Evolutionary conservation across 1,284 basidiomycete species (phyloP).

Genomic region (Pterulicium gracile): DNA sequence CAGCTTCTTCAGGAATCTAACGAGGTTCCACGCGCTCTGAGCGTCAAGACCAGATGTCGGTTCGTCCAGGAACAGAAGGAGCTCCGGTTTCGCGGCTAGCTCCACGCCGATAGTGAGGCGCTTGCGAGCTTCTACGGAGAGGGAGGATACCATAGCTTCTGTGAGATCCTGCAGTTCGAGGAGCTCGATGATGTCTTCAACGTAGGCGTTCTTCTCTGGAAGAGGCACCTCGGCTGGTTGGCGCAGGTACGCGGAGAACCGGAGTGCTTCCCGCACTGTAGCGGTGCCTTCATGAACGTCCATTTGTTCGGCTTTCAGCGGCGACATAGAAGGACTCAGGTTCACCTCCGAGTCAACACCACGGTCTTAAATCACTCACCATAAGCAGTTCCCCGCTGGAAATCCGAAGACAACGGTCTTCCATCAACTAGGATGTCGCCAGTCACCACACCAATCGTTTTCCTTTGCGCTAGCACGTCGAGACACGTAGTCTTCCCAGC

Average conservation of each 20-base stretch:
- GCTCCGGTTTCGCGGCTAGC: slow-evolving; percentile 71
- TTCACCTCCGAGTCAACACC: slow-evolving; percentile 18
- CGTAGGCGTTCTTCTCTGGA: slow-evolving; percentile 76
- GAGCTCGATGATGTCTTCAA: slow-evolving; percentile 68
- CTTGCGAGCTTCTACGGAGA: slow-evolving; percentile 75
- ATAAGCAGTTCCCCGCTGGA: slow-evolving; percentile 72
- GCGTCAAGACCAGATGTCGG: slow-evolving; percentile 67
- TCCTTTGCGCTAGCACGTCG: slow-evolving; percentile 82
- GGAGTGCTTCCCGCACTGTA: slow-evolving; percentile 82
- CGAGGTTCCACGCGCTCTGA: slow-evolving; percentile 76
- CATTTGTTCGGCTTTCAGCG: slow-evolving; percentile 84
- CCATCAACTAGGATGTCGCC: slow-evolving; percentile 82
- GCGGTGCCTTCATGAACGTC: slow-evolving; percentile 82
- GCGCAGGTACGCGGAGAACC: slow-evolving; percentile 82
- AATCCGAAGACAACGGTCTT: slow-evolving; percentile 61
- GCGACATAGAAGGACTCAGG: too few relatives aligned
- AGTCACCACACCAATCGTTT: slow-evolving; percentile 75
- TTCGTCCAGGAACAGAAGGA: slow-evolving; percentile 69
- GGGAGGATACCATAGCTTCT: slow-evolving; percentile 49
- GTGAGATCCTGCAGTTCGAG: slow-evolving; percentile 54
- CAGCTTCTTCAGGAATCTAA: slow-evolving; percentile 76
- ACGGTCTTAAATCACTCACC: background rate
- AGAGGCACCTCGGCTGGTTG: slow-evolving; percentile 66
- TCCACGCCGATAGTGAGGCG: slow-evolving; percentile 86
- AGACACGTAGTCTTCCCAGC: slow-evolving; percentile 71